Evolutionary conservation across 2,329 filamentous ascomycete species (phyloP).

Genomic region (Trichoderma atroviride): DNA sequence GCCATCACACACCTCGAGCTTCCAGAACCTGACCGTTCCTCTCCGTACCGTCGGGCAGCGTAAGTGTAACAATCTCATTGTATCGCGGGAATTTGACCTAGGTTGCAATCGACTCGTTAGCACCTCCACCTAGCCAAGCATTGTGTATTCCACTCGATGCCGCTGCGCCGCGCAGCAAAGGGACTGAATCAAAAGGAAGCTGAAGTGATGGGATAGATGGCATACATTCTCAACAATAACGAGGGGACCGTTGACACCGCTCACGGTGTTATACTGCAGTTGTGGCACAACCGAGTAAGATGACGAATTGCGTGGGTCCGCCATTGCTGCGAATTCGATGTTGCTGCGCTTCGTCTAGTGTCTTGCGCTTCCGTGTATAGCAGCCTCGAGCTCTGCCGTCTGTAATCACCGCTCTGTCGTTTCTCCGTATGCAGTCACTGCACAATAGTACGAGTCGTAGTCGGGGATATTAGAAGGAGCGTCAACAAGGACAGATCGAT

Average conservation of each 20-base stretch:
- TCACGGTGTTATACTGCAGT: constrained; percentile 96
- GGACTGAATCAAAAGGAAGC: neutral
- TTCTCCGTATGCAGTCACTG: neutral
- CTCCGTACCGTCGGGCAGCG: constrained; percentile 91
- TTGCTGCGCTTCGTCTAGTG: neutral
- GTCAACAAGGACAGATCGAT: neutral
- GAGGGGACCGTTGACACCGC: constrained; percentile 95
- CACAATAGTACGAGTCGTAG: constrained; percentile 8
- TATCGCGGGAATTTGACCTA: constrained; percentile 97
- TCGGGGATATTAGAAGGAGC: neutral
- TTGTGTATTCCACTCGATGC: constrained; percentile 22
- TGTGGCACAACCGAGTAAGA: constrained; percentile 63
- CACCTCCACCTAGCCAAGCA: constrained; percentile 7
- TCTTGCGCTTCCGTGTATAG: neutral
- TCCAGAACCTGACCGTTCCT: constrained; percentile 95
- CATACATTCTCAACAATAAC: constrained; percentile 94
- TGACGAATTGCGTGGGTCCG: constrained; percentile 61
- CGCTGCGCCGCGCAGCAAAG: neutral
- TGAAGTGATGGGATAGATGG: neutral
- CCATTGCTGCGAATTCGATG: constrained; percentile 44
- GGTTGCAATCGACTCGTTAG: constrained; percentile 34
- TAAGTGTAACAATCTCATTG: constrained; percentile 97
- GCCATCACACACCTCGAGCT: constrained; percentile 73
- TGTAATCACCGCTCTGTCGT: neutral
- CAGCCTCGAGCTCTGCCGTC: neutral